Conservation (phyloP, 2,329 filamentous ascomycete species). For the Xylariaceae sp. region DNA sequence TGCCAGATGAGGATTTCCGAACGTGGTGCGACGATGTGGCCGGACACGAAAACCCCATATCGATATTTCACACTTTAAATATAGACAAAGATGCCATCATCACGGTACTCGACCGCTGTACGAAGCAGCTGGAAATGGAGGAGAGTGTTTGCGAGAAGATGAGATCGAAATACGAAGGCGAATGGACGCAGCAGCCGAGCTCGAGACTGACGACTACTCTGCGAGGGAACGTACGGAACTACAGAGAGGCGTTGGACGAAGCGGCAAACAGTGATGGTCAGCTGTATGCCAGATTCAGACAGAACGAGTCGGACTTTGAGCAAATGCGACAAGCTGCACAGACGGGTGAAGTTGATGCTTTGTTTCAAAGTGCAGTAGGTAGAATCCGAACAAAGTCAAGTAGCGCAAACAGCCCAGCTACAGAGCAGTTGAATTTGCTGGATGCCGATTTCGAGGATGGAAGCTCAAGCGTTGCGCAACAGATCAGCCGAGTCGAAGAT, state of each 20-base stretch:
- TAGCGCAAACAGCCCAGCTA: slow-evolving; percentile 57
- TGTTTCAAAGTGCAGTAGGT: slow-evolving; percentile 84
- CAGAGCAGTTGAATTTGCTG: slow-evolving; percentile 71
- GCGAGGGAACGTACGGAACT: slow-evolving; percentile 80
- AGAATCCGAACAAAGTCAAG: slow-evolving; percentile 67
- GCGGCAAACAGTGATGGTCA: slow-evolving; percentile 82
- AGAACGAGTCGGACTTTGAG: slow-evolving; percentile 85
- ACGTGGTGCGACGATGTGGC: slow-evolving; percentile 93
- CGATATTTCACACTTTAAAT: slow-evolving; percentile 74
- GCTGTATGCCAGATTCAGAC: slow-evolving; percentile 75
- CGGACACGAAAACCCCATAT: slow-evolving; percentile 73
- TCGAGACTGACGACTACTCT: slow-evolving; percentile 83
- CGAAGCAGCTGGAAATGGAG: slow-evolving; percentile 91
- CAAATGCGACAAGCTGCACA: slow-evolving; percentile 91
- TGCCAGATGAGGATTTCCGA: slow-evolving; percentile 85
- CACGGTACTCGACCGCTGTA: slow-evolving; percentile 69
- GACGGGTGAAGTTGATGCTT: slow-evolving; percentile 76
- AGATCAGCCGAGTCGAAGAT: slow-evolving; percentile 85
- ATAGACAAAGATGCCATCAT: slow-evolving; percentile 74
- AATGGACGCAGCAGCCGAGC: slow-evolving; percentile 97
- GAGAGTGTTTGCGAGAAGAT: slow-evolving; percentile 99
- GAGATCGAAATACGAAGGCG: slow-evolving; percentile 90
- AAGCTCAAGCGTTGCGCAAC: slow-evolving; percentile 75
- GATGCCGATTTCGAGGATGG: slow-evolving; percentile 88
- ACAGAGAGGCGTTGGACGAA: slow-evolving; percentile 84